Conservation (phyloP, 2,329 filamentous ascomycete genomes). For the Colletotrichum sp. region DNA sequence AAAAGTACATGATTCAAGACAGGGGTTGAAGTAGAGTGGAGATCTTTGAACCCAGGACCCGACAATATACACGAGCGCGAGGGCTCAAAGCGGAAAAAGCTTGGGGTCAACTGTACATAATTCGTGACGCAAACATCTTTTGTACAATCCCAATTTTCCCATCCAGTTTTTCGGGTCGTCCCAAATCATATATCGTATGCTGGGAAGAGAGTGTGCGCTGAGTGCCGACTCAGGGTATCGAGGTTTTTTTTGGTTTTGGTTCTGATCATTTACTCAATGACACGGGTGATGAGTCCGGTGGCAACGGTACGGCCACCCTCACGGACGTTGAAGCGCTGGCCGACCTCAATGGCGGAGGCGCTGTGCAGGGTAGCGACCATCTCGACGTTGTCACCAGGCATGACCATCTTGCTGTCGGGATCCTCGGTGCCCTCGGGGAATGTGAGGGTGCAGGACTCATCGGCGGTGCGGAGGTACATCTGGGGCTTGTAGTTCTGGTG, state of each 20-base stretch:
- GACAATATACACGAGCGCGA: constrained; percentile 41
- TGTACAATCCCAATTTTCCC: constrained; percentile 16
- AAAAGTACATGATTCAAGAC: constrained; percentile 39
- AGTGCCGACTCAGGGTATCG: constrained; percentile 16
- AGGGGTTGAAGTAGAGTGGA: constrained; percentile 45
- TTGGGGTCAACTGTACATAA: constrained; percentile 26
- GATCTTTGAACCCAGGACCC: constrained; percentile 36
- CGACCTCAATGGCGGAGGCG: constrained; percentile 86
- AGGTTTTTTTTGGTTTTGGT: neutral
- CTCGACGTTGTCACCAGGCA: constrained; percentile 99
- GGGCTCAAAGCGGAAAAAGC: constrained; percentile 18
- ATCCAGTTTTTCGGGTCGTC: neutral
- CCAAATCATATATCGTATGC: neutral
- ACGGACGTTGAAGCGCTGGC: constrained; percentile 97
- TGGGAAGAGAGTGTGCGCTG: neutral
- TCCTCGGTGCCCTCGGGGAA: constrained; percentile 88
- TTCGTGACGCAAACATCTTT: constrained; percentile 24
- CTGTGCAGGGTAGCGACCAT: constrained; percentile 88
- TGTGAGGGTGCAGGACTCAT: constrained; percentile 76
- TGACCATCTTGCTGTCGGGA: constrained; percentile 77
- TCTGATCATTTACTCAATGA: constrained; percentile 55
- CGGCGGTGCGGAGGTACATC: constrained; percentile 92
- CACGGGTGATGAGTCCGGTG: constrained; percentile 80
- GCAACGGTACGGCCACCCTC: constrained; percentile 93
- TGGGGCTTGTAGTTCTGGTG: constrained; percentile 95